phyloP scores from a whole-genome alignment of 805 yeast genomes.

The Starmerella davenportii region DNA sequence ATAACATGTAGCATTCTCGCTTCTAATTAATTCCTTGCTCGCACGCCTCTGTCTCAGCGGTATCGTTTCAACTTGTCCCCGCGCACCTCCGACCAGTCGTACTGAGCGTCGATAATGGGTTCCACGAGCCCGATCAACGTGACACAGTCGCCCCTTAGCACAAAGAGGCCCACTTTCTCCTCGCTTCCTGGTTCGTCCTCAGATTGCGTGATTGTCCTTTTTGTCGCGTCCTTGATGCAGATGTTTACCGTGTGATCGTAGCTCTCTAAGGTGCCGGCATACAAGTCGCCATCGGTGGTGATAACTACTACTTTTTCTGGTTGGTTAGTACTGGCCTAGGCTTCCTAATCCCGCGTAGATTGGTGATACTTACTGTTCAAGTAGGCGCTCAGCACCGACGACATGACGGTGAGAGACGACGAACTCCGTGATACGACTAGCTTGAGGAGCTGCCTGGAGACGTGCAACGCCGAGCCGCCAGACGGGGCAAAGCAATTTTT shows the following conservation, averaged over 20 bases:
- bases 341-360: no score
- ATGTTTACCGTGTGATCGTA: slow-evolving; percentile 25
- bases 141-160: slow-evolving; percentile 24
- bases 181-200: slow-evolving; percentile 16
- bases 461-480: no score
- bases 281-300: slow-evolving; percentile 23
- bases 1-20: no score
- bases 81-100: slow-evolving; percentile 22
- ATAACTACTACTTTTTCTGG: slow-evolving; percentile 19
- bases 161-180: slow-evolving; percentile 21
- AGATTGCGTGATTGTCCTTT: slow-evolving; percentile 14
- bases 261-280: slow-evolving; percentile 23
- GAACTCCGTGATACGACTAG: neutral
- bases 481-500: no score
- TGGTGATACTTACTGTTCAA: slow-evolving; percentile 17
- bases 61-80: slow-evolving; percentile 11
- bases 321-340: slow-evolving; percentile 11
- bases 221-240: slow-evolving; percentile 19
- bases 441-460: no score
- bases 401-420: no score
- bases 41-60: slow-evolving; percentile 2
- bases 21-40: no score
- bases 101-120: slow-evolving; percentile 18
- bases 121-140: slow-evolving; percentile 23
- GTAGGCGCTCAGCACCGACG: slow-evolving; percentile 14